A percentile compares a stretch with the other conserved stretches of the same genome.
phyloP scores from a whole-genome alignment of 495 filamentous ascomycete genomes.

The Lasiosphaeria ovina region DNA sequence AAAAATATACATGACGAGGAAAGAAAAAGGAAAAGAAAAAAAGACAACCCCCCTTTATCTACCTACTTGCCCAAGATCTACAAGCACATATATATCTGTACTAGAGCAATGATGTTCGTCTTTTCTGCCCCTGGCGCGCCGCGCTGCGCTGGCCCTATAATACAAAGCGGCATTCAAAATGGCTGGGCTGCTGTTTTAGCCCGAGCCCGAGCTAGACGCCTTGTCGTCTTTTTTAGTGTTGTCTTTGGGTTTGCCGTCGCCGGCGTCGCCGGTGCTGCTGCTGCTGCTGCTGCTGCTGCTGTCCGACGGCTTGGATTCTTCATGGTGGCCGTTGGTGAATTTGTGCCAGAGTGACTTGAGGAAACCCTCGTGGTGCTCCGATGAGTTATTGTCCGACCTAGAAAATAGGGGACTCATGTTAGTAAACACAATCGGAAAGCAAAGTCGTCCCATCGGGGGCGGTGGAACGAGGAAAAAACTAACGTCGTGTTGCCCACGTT shows the following conservation, averaged over 20 bases:
- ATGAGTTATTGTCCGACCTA: not conserved
- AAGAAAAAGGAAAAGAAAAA: too few relatives aligned
- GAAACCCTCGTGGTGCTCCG: slow-evolving; percentile 77
- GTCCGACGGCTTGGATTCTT: slow-evolving; percentile 32
- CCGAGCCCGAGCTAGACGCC: not conserved
- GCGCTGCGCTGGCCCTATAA: too few relatives aligned
- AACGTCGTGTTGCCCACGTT: slow-evolving; percentile 28
- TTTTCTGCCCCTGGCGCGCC: too few relatives aligned
- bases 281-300: not conserved
- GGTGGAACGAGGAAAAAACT: not conserved
- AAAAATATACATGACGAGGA: too few relatives aligned
- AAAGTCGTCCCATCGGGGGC: not conserved
- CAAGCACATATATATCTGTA: too few relatives aligned
- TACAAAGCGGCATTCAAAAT: not conserved
- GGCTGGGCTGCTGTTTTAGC: not conserved
- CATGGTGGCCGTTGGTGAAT: slow-evolving; percentile 70
- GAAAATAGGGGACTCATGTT: not conserved
- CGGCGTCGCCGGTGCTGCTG: not conserved
- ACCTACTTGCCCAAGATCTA: too few relatives aligned
- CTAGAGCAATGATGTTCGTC: too few relatives aligned
- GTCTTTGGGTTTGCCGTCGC: slow-evolving; percentile 20
- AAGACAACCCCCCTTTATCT: too few relatives aligned
- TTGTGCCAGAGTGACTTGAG: slow-evolving; percentile 87
- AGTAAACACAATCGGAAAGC: not conserved
- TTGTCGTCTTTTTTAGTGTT: slow-evolving; percentile 33